Conservation (phyloP, 768 basidiomycete genomes). For the Psilocybe subaeruginosa region DNA sequence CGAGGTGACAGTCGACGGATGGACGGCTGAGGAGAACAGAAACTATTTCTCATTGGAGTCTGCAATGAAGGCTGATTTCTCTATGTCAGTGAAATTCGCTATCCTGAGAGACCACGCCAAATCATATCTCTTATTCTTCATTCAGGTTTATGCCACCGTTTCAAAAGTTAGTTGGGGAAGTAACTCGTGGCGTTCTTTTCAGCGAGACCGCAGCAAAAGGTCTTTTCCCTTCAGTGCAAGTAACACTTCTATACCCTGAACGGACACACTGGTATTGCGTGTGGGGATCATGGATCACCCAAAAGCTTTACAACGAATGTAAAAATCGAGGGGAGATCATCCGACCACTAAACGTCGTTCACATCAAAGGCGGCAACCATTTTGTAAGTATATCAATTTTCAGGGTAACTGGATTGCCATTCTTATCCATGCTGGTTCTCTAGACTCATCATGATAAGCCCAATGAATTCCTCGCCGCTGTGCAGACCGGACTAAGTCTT, state of each 20-base stretch:
- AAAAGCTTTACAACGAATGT: conserved; percentile 23
- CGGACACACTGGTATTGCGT: conserved; percentile 26
- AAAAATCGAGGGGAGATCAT: conserved; percentile 18
- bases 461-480: not conserved
- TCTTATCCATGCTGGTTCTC: not conserved
- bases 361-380: conserved; percentile 33
- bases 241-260: conserved; percentile 24
- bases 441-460: not conserved
- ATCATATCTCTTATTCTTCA: not conserved
- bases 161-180: conserved; percentile 21
- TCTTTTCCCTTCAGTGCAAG: conserved; percentile 24
- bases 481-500: not conserved
- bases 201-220: conserved; percentile 16
- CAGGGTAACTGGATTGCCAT: not conserved
- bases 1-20: conserved; percentile 19
- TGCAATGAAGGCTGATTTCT: not conserved
- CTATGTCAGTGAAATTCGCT: not conserved
- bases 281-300: conserved; percentile 24
- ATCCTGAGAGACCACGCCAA: conserved; percentile 1
- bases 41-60: conserved; percentile 11
- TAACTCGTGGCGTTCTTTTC: conserved; percentile 24
- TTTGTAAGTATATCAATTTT: conserved; percentile 25
- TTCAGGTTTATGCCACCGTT: conserved; percentile 24
- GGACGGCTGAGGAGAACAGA: conserved; percentile 23
- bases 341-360: conserved; percentile 25